phyloP scores from a whole-genome alignment of 768 basidiomycete genomes.

The Leccinum sublutescens region DNA sequence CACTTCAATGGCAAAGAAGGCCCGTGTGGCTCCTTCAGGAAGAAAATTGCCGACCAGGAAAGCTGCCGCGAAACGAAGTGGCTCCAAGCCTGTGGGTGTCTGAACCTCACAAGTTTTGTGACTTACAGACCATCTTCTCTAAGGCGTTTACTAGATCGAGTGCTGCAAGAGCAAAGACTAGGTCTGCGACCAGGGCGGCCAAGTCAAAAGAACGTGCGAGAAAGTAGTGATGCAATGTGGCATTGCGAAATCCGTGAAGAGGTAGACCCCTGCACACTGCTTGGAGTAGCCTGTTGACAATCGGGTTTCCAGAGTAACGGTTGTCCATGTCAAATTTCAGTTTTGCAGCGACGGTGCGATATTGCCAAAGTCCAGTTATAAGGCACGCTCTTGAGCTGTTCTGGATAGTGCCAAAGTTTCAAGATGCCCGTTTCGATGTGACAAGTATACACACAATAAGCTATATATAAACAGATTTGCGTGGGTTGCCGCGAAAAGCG shows the following conservation, averaged over 20 bases:
- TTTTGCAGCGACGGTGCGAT: constrained; percentile 4
- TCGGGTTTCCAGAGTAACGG: not conserved
- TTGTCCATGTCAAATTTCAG: not conserved
- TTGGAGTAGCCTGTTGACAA: not conserved
- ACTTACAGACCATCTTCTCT: not conserved
- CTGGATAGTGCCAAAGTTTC: not conserved
- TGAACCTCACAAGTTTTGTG: not conserved
- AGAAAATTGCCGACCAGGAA: constrained; percentile 10
- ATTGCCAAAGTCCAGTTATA: not conserved
- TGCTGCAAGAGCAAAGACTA: not conserved
- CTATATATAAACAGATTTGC: not conserved
- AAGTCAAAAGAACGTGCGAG: not conserved
- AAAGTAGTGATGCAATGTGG: not conserved
- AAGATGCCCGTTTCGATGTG: not conserved
- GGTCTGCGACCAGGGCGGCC: not conserved
- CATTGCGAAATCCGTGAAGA: not conserved
- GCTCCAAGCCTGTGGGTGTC: constrained; percentile 10
- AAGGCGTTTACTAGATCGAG: constrained; percentile 6
- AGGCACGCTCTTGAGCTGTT: not conserved
- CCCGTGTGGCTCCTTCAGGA: constrained; percentile 11
- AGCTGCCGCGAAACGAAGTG: constrained; percentile 1
- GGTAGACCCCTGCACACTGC: not conserved
- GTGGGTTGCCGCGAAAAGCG: not conserved
- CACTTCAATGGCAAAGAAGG: constrained; percentile 26
- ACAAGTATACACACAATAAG: not conserved